Base-by-base conservation (phyloP, 257 asterid species). In the Nicotiana tabacum region DNA sequence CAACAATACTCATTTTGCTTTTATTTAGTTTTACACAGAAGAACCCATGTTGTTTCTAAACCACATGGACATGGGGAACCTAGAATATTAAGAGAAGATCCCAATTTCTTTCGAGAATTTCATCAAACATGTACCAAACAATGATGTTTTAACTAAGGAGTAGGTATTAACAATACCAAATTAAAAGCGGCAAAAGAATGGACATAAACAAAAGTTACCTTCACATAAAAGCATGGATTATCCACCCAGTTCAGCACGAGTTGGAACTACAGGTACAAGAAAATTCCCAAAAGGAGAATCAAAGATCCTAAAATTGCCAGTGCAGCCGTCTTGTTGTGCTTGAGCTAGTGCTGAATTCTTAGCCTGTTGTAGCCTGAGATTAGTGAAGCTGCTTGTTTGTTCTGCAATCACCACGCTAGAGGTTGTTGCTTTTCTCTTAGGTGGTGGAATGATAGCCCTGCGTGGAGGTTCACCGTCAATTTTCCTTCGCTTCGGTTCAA, bases 231-330 rank as follows among this genome's bases (percentile, higher is more conserved):
- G 57, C 29, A 77, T 3, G 37, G 65, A 48, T 61, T 88, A 91
- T 77, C 83, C 86, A 18, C 89, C 89, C 43, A 92, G 91, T 27
- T 94, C 95, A 35, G 91, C 88, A 48, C 90, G 92, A 74, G 97
- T 90, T 81, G 97, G 98, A 85, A 91, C 86, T 16, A 92, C 97
- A 0, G 97, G 97, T 74, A 94, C 93, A 9, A 94, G 95, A 88
- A 85, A 91, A 87, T 94, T 94, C 77, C 95, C 97, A 86, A 66
- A 91, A 7, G 89, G 88, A 9, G 97, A 94, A 81, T 94, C 94
- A 6, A 94, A 90, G 46, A 91, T 79, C 83, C 85, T 91, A 30
- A 86, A 94, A 86, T 93, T 91, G 24, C 90, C 91, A 2, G 90
- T 89, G 87, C 90, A 89, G 78, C 91, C 87, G 18, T 92, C 97